These are phyloP conservation scores for Colletotrichum viniferum DNA, from an alignment of 2,329 filamentous ascomycete species.

Conservation along the genomic window DNA sequence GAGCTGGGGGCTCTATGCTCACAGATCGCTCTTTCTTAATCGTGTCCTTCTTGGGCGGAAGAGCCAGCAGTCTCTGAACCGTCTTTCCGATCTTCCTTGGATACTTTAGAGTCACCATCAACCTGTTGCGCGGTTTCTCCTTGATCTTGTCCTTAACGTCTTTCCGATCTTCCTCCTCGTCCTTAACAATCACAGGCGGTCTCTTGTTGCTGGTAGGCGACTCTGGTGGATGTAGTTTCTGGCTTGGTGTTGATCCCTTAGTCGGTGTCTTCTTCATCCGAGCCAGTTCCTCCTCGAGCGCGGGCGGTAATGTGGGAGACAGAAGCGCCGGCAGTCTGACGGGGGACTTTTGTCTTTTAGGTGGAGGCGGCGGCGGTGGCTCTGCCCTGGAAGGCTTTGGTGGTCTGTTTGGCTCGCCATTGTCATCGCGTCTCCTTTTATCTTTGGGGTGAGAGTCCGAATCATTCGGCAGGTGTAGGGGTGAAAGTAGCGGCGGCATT, in stretches of 20 bases:
- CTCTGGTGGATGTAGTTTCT: constrained; percentile 33
- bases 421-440: constrained; percentile 31
- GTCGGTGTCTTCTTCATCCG: constrained; percentile 33
- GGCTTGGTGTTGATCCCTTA: constrained; percentile 23
- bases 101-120: constrained; percentile 53
- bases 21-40: constrained; percentile 42
- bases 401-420: constrained; percentile 14
- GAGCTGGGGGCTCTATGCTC: constrained; percentile 43
- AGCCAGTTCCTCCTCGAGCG: constrained; percentile 53
- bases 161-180: constrained; percentile 36
- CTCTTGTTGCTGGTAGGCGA: constrained; percentile 35
- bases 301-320: constrained; percentile 59
- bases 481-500: constrained; percentile 59
- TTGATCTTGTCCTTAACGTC: constrained; percentile 26
- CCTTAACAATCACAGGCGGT: constrained; percentile 23
- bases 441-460: constrained; percentile 25
- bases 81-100: constrained; percentile 50
- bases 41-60: constrained; percentile 37
- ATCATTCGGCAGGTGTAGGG: constrained; percentile 50
- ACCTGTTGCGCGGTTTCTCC: constrained; percentile 22
- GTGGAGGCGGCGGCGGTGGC: constrained; percentile 22
- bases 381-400: constrained; percentile 23
- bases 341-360: constrained; percentile 43
- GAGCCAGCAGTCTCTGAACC: constrained; percentile 50
- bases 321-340: constrained; percentile 52